phyloP scores from a whole-genome alignment of 208 protist genomes.

The Leishmania amazonensis region DNA sequence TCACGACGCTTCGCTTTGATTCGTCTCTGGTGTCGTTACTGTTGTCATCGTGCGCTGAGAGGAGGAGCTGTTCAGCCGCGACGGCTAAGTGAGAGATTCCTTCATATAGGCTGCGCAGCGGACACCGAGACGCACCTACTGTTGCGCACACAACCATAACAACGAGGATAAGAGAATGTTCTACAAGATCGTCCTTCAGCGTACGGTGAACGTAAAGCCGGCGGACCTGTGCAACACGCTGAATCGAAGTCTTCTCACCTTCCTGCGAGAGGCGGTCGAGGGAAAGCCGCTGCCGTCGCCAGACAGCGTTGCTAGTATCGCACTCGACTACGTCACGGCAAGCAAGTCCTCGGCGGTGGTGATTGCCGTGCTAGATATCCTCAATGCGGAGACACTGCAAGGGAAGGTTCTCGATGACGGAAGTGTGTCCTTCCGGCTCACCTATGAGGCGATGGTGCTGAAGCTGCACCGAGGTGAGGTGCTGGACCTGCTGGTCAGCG shows the following conservation, averaged over 20 bases:
- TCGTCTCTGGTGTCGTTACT: not conserved
- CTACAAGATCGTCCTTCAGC: conserved; percentile 79
- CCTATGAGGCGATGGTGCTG: conserved; percentile 83
- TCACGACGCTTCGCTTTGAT: not conserved
- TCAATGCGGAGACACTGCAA: conserved; percentile 66
- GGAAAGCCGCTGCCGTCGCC: conserved; percentile 62
- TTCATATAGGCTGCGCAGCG: not conserved
- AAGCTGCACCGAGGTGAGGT: conserved; percentile 88
- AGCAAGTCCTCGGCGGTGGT: conserved; percentile 77
- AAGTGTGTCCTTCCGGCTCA: conserved; percentile 71
- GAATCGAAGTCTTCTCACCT: conserved; percentile 64
- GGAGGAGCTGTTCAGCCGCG: not conserved
- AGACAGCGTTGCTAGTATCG: conserved; percentile 41
- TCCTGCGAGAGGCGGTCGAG: conserved; percentile 77
- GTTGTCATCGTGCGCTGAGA: not conserved
- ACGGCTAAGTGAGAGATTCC: not conserved
- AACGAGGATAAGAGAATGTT: conserved; percentile 54
- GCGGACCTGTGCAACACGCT: conserved; percentile 62
- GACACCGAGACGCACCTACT: not conserved
- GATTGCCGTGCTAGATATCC: conserved; percentile 82
- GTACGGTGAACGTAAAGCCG: conserved; percentile 70
- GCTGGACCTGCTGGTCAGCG: conserved; percentile 70
- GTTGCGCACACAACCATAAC: not conserved
- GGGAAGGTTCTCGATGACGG: conserved; percentile 84
- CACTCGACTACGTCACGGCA: conserved; percentile 34